Evolutionary conservation across 139 green algal species (phyloP), one percentile per base, ranked within the genome.

Genomic region (Chlamydomonas sp.): DNA sequence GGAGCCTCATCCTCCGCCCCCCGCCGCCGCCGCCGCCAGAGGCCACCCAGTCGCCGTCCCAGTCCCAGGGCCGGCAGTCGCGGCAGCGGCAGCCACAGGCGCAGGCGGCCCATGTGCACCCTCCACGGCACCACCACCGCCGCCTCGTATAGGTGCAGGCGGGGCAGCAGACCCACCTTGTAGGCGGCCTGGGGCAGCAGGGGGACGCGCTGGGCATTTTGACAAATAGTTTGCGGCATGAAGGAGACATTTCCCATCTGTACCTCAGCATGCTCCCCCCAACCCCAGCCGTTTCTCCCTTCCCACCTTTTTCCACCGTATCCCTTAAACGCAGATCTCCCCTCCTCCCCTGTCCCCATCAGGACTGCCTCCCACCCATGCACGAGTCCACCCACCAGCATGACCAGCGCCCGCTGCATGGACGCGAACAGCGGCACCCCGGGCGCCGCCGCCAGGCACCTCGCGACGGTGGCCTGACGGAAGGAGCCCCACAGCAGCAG

Each of bases 401-500:
- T 61, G 4, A 88, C 57, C 63, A 88, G 84, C 17, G 84, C 75
- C 2, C 84, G 75, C 57, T 77, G 75, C 17, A 88, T 72, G 84
- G 63, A 78, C 1, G 84, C 84, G 63, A 88, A 88, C 17, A 88
- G 76, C 17, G 84, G 84, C 9, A 88, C 57, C 2, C 8, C n/a
- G 10, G 84, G 84, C 0, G 15, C 84, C 1, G 84, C 74, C 2
- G 83, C 71, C 72, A 80, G 72, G 83, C 83, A 87, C 31, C 68
- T 20, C 4, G 83, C 61, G 73, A 49, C 61, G 18, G 83, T 87
- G 72, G 60, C 18, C 61, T 80, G 62, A 3, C 62, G 72, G 83
- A 87, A 87, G 72, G 72, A 81, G 60, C 83, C 83, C 83, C 72
- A 87, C 62, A 87, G 83, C 15, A 87, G 75, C 1, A 63, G 84